Evolutionary conservation across 1,139 yeast genomes (phyloP), one percentile per base, ranked within the genome.

Genomic region (Arxiozyma heterogenica): DNA sequence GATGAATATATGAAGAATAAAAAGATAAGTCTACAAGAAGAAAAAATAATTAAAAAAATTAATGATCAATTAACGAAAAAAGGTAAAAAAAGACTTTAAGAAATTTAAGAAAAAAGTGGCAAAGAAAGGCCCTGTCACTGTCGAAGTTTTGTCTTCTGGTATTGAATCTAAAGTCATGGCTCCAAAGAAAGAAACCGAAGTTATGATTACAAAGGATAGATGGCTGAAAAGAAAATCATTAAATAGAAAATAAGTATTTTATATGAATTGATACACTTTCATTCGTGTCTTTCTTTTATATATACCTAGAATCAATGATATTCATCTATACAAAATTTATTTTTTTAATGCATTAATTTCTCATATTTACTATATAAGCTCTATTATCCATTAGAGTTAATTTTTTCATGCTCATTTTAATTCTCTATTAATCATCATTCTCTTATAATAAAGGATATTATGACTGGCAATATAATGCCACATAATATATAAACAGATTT

Each of bases 161-260:
- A 43, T 51, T 22, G 51, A 50, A 15, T 27, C 53, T 15, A 58
- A 54, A 23, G 52, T 60, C 11, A 53, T 65, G 61, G 68, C 71
- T 4, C 85, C 84, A 11, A 71, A 71, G 47, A 75, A 77, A 47
- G 81, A 77, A 55, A 64, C 68, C 23, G 66, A 70, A 47, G 71
- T 77, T 15, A 65, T 77, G 52, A 72, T 68, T 50, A 70, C 76
- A 38, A 80, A 75, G 64, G 79, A 78, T 53, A 78, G 78, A 61
- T 83, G 88, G 88, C 70, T 83, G 59, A 77, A 75, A 60, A 76
- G 89, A 65, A 81, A 76, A 61, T 71, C 82, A 22, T 67, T 82
- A 53, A 62, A 60, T 23, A 66, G 67, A 49, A 64, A 58, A 51
- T 64, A 51, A 41, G 41, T 34, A 12, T 34, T 34, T 12, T 34